Base-by-base conservation (phyloP, 805 yeast species). In the Ogataea degrootiae region DNA sequence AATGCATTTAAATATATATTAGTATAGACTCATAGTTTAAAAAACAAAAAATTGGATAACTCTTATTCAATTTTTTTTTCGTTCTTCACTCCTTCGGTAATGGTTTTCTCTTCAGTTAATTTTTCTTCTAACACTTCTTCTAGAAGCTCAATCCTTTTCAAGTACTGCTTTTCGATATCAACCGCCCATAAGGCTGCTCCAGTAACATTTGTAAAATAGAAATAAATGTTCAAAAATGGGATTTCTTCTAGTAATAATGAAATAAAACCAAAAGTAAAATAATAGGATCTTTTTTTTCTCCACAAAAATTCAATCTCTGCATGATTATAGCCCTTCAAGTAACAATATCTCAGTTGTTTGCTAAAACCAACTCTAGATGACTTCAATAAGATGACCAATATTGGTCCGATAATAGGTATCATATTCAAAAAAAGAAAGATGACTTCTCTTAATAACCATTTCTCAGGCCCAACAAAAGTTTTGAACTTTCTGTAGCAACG, bases 131-230 rank as follows among this genome's bases (percentile, higher is more conserved):
- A 12, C 4, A 35, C 33, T 33, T 23, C 34, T 41, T 40, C 34
- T 21, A 26, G 31, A 26, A 9, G 31, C 31, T 26, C 31, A 26
- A 26, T 26, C 31, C 31, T 40, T 33, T 43, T 39, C 41, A 44
- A 40, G 26, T 48, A 42, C 40, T 44, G 42, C 35, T 45, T 48
- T 47, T 71, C 73, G 8, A 68, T 56, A 38, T 70, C 68, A 21
- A 70, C 74, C 4, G 80, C 81, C 88, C 88, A 83, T 41, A 80
- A 61, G 0, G 87, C 87, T 11, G 82, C 82, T 6, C 85, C 88
- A 4, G 78, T 67, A 2, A 74, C 74, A 60, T 80, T 79, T 9
- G 87, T 79, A 51, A 79, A 76, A 53, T 74, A 69, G 49, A 83
- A 80, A 34, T 80, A 64, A 12, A 79, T 66, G 33, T 79, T 75